phyloP scores from a whole-genome alignment of 257 asterid genomes.

The Phtheirospermum japonicum region DNA sequence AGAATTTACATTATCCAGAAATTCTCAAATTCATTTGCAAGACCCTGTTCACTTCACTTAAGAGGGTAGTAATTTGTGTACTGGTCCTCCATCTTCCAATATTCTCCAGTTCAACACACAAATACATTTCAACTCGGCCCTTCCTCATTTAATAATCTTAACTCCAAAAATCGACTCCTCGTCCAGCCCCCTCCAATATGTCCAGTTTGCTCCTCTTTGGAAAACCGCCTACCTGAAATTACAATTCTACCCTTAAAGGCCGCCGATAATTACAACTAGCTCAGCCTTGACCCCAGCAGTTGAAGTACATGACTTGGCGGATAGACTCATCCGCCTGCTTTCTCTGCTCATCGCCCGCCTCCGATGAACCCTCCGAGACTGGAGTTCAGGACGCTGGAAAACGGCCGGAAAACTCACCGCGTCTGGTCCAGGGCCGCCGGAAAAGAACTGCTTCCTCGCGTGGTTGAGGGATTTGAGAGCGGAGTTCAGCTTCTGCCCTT shows the following conservation, averaged over 20 bases:
- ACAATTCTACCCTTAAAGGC: no score
- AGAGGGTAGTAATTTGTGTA: conserved; percentile 22
- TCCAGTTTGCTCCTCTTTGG: no score
- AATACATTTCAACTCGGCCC: neutral
- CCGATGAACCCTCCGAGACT: conserved; percentile 27
- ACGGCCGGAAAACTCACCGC: conserved; percentile 39
- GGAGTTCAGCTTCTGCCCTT: no score
- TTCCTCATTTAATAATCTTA: neutral
- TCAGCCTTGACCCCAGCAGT: conserved; percentile 46
- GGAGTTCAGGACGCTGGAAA: conserved; percentile 38
- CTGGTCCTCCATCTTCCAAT: neutral
- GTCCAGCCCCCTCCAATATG: no score
- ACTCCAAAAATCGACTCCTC: conserved; percentile 15
- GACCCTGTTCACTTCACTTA: no score
- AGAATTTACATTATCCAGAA: no score
- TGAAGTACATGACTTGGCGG: conserved; percentile 70
- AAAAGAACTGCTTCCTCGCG: no score
- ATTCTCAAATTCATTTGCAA: no score
- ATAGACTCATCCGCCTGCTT: conserved; percentile 57
- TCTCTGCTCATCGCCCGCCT: conserved; percentile 31
- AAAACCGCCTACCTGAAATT: no score
- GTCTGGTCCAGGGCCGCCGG: neutral
- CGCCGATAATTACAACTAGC: neutral
- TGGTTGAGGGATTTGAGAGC: no score
- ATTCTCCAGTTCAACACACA: neutral